Base-by-base conservation (phyloP, 2,329 filamentous ascomycete genomes). In the Raffaelea albimanens region DNA sequence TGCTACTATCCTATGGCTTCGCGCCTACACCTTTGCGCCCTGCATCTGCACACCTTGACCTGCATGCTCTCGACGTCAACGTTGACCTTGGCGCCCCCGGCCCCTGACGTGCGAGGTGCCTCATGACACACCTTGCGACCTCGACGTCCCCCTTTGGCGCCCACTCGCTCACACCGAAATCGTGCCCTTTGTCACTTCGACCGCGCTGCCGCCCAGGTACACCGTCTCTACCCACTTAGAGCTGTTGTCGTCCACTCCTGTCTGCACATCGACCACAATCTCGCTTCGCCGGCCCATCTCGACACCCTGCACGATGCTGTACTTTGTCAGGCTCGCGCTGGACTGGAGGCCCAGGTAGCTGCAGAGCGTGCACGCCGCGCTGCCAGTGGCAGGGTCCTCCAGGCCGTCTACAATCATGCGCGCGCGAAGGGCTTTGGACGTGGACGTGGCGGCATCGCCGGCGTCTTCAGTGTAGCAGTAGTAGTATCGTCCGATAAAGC, bases 351-450 rank as follows among this genome's bases (percentile, higher is more conserved):
- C 68, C 51, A 84, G 63, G 56, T 76, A 82, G 47, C 70, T 65
- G 19, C 68, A 66, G 53, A 85, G 60, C 8, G 74, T 73, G 57
- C 72, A 73, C 5, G 80, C 78, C 25, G 81, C 80, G 50, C 76
- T 80, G 0, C 82, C 82, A 1, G 78, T 82, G 1, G 76, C 78
- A 2, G 78, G 73, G 56, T 85, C 82, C 57, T 82, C 75, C 18
- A 75, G 57, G 2, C 57, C 57, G 1, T 59, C 55, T 50, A 67
- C 66, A 14, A 85, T 69, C 79, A 87, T 82, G 43, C 83, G 70
- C 10, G 81, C 74, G 45, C 78, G 69, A 20, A 85, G 56, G 29
- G 55, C 57, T n/a, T 53, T 31, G 38, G 22, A 1, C 18, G 11
- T 47, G 2, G 38, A 25, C 2, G 22, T 56, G 3, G 53, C 53